Evolutionary conservation across 108 stramenopile genomes (phyloP), one percentile per base, ranked within the genome.

Genomic region (Cylindrotheca closterium): DNA sequence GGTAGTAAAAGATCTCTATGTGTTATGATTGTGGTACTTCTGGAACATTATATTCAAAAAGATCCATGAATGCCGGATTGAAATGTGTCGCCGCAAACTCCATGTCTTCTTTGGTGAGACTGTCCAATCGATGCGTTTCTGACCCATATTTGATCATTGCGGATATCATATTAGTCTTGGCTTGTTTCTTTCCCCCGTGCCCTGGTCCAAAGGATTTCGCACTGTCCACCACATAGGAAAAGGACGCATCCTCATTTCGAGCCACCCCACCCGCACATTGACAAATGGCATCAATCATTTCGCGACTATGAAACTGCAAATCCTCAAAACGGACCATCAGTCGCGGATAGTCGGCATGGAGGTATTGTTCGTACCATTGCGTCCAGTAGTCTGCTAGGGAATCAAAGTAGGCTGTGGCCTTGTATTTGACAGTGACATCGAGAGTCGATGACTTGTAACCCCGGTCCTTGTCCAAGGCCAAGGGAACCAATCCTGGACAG

Each of bases 301-400:
- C 76, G 33, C 80, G 75, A 22, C 78, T 75, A 51, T 88, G 81
- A 59, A 87, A 95, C 37, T 88, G 66, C 49, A 92, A 72, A 69
- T 92, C 91, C 71, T 92, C 91, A 71, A 87, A 92, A 24, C 94
- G 84, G 0, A 92, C 78, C 61, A 92, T 89, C 26, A 91, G 21
- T n/a, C 84, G 59, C 1, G 95, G 95, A 65, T 83, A 90, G 18
- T 74, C 75, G 0, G 78, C 83, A 8, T 84, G 71, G 4, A 73
- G 51, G 58, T 84, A 91, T 57, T 85, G 79, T 30, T 56, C 58
- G 68, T 92, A 85, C 88, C 86, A 91, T 21, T 79, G 68, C 19
- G 65, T 79, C 88, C 88, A 95, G 2, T 85, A 61, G 50, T 87
- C 77, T 0, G 80, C 77, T 22, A 95, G 32, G 30, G 84, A 80